phyloP scores from a whole-genome alignment of 2,329 filamentous ascomycete genomes.

The Aureobasidium sp. region DNA sequence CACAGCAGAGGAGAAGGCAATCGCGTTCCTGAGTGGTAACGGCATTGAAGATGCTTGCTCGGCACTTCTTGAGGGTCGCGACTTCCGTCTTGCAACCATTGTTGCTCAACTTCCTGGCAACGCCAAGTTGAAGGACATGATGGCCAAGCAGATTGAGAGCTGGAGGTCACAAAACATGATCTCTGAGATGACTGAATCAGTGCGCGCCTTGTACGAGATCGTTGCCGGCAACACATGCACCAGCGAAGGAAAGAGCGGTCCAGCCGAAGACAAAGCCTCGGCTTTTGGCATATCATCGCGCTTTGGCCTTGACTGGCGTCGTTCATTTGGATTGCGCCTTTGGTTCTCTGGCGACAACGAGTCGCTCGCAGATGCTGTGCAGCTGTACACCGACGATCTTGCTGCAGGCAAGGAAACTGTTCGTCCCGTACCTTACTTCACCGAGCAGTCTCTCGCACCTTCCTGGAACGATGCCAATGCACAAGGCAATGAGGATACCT shows the following conservation, averaged over 20 bases:
- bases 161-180: conserved; percentile 80
- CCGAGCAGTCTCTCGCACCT: conserved; percentile 51
- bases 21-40: conserved; percentile 72
- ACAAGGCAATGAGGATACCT: conserved; percentile 62
- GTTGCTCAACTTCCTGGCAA: conserved; percentile 75
- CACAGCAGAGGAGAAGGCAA: conserved; percentile 72
- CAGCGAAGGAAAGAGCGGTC: conserved; percentile 66
- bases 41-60: conserved; percentile 78
- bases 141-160: conserved; percentile 70
- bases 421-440: conserved; percentile 64
- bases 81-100: conserved; percentile 79
- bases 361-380: conserved; percentile 64
- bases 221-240: conserved; percentile 80
- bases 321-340: conserved; percentile 81
- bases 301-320: conserved; percentile 87
- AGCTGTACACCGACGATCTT: conserved; percentile 67
- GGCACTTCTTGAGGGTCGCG: conserved; percentile 63
- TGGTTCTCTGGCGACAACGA: conserved; percentile 74
- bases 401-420: conserved; percentile 60
- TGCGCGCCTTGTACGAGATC: conserved; percentile 84
- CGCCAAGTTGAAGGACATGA: conserved; percentile 61
- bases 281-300: conserved; percentile 76
- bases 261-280: conserved; percentile 70
- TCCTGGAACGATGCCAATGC: conserved; percentile 56
- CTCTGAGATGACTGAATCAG: conserved; percentile 76